These are phyloP conservation scores for Diophrys appendiculata DNA, from an alignment of 73 alveolate species.

Conservation along the genomic window DNA sequence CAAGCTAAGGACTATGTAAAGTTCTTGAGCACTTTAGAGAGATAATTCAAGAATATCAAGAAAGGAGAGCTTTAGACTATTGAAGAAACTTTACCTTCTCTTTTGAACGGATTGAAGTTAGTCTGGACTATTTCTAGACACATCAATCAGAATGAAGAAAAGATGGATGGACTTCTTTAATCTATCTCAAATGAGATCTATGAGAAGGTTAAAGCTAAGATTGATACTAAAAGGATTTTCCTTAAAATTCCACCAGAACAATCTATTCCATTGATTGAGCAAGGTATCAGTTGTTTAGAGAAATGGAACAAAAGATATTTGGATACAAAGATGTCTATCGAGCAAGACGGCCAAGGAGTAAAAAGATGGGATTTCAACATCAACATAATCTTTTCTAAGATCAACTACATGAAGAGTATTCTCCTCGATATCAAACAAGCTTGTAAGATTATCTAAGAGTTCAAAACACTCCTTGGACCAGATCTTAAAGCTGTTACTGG, in stretches of 20 bases:
- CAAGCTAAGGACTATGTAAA: conserved; percentile 97
- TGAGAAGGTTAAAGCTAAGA: conserved; percentile 93
- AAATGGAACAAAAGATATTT: conserved; percentile 92
- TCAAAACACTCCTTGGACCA: conserved; percentile 88
- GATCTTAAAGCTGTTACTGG: conserved; percentile 97
- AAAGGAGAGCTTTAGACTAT: conserved; percentile 90
- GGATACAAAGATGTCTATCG: conserved; percentile 88
- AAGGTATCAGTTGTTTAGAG: conserved; percentile 90
- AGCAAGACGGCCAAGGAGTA: conserved; percentile 66
- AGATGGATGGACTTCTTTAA: conserved; percentile 88
- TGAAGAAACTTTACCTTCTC: conserved; percentile 95
- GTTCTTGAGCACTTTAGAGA: conserved; percentile 94
- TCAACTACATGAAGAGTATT: conserved; percentile 88
- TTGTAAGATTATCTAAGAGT: conserved; percentile 79
- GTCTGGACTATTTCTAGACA: conserved; percentile 98
- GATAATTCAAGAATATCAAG: conserved; percentile 92
- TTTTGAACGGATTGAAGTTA: conserved; percentile 93
- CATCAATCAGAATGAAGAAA: conserved; percentile 85
- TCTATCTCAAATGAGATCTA: conserved; percentile 95
- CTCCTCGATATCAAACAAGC: conserved; percentile 86
- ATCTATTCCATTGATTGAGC: conserved; percentile 83
- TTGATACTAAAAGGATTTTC: conserved; percentile 86
- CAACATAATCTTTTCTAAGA: conserved; percentile 79
- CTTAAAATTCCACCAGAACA: conserved; percentile 72
- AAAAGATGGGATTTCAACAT: conserved; percentile 96